Evolutionary conservation across 805 yeast species (phyloP).

Genomic region (Wickerhamiella dianesei): DNA sequence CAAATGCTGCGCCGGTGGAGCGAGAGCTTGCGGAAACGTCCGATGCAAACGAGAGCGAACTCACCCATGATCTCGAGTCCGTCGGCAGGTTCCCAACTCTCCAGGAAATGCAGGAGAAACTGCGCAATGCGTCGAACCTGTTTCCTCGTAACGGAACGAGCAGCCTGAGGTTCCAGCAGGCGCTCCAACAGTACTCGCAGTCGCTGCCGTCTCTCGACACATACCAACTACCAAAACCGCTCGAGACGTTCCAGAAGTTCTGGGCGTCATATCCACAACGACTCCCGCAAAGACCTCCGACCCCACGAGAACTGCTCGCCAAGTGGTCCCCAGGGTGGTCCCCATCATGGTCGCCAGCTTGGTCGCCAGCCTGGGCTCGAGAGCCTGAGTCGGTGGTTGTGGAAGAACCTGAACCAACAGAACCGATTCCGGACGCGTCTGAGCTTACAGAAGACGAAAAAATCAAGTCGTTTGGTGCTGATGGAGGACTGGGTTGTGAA

Average conservation of each 20-base stretch:
- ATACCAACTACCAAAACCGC: neutral
- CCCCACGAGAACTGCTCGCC: constrained; percentile 12
- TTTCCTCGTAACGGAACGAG: neutral
- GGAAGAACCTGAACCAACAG: constrained; percentile 3
- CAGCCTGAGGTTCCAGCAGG: neutral
- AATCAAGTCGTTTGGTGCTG: constrained; percentile 25
- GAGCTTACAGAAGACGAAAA: constrained; percentile 37
- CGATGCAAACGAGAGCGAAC: constrained; percentile 5
- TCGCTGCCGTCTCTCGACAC: neutral
- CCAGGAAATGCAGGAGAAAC: constrained; percentile 12
- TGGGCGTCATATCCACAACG: neutral
- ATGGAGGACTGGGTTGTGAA: constrained; percentile 51
- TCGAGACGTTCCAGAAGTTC: neutral
- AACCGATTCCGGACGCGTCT: constrained; percentile 3
- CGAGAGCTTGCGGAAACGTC: constrained; percentile 1
- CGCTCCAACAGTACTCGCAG: neutral
- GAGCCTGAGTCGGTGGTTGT: constrained; percentile 1
- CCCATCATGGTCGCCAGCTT: too few species aligned
- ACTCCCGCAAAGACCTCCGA: neutral
- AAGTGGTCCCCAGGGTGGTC: too few species aligned
- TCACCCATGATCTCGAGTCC: constrained; percentile 11
- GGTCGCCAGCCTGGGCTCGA: constrained; percentile 4
- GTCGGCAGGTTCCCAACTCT: constrained; percentile 15
- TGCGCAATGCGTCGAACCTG: constrained; percentile 12
- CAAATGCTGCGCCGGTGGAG: neutral